phyloP scores from a whole-genome alignment of 2,329 filamentous ascomycete species.

The Nothophaeocryptopus gaeumannii region DNA sequence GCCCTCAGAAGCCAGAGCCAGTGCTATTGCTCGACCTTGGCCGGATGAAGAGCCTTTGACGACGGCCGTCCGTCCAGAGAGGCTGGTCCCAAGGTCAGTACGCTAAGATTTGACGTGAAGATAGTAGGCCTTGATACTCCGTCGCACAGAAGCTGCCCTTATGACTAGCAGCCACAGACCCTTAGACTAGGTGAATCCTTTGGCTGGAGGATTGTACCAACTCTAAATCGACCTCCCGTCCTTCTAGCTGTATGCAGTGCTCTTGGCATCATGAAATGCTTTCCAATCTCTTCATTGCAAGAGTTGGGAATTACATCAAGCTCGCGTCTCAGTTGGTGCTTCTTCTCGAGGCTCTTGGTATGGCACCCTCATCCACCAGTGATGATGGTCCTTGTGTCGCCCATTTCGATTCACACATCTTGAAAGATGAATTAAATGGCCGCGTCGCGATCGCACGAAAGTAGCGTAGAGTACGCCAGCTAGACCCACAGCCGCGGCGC shows the following conservation, averaged over 20 bases:
- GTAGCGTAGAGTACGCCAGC: conserved; percentile 54
- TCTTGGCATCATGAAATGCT: too few relatives aligned
- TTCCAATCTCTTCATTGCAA: too few relatives aligned
- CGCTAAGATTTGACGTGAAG: too few relatives aligned
- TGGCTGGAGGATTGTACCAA: too few relatives aligned
- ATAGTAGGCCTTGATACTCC: too few relatives aligned
- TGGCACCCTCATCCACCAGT: conserved; percentile 11
- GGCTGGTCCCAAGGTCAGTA: too few relatives aligned
- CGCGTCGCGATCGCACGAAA: conserved; percentile 58
- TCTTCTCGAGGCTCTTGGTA: not conserved
- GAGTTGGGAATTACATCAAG: too few relatives aligned
- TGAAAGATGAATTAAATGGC: conserved; percentile 57
- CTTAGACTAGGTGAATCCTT: too few relatives aligned
- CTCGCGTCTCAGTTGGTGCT: not conserved
- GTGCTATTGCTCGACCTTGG: conserved; percentile 33
- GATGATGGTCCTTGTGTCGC: conserved; percentile 13
- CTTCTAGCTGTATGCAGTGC: too few relatives aligned
- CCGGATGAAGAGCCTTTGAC: conserved; percentile 32
- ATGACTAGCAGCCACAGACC: too few relatives aligned
- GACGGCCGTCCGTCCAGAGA: conserved; percentile 16
- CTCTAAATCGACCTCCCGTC: too few relatives aligned
- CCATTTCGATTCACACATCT: conserved; percentile 27
- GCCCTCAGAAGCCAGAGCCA: conserved; percentile 31
- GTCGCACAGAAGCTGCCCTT: too few relatives aligned
- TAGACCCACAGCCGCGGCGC: conserved; percentile 50